Conservation (phyloP, 2,329 filamentous ascomycete species). For the Talaromyces albobiverticillius region DNA sequence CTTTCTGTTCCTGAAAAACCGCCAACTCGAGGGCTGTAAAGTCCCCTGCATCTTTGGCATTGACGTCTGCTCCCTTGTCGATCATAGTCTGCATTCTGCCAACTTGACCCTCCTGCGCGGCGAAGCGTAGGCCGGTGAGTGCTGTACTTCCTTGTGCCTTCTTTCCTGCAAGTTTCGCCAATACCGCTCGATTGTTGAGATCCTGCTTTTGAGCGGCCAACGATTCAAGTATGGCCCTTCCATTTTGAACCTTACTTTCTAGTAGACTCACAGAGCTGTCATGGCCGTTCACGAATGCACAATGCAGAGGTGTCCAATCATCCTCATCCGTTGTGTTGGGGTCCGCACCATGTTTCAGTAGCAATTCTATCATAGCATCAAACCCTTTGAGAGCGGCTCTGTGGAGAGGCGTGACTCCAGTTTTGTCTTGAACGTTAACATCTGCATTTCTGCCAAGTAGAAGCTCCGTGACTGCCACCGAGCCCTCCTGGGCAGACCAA, state of each 20-base stretch:
- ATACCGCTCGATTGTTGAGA: neutral
- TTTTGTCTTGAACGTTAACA: conserved; percentile 7
- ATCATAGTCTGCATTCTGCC: neutral
- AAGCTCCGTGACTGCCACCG: neutral
- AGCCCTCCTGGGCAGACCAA: neutral
- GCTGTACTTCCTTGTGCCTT: neutral
- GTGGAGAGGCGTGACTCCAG: conserved; percentile 13
- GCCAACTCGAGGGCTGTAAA: neutral
- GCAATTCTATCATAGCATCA: conserved; percentile 30
- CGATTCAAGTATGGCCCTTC: neutral
- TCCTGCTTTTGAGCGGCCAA: neutral
- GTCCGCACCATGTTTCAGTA: conserved; percentile 40
- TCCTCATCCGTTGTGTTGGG: conserved; percentile 33
- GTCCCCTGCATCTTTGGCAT: neutral
- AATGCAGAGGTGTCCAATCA: conserved; percentile 37
- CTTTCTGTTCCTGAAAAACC: neutral
- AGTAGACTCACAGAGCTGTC: conserved; percentile 33
- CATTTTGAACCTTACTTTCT: conserved; percentile 16
- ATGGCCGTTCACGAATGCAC: conserved; percentile 36
- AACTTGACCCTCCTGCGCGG: neutral
- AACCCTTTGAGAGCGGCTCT: conserved; percentile 12
- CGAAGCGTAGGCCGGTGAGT: neutral
- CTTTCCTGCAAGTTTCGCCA: neutral
- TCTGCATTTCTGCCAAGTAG: conserved; percentile 12
- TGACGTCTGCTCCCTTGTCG: conserved; percentile 4